These are phyloP conservation scores for Penicillium macrosclerotiorum DNA, from an alignment of 495 filamentous ascomycete species.

Conservation along the genomic window DNA sequence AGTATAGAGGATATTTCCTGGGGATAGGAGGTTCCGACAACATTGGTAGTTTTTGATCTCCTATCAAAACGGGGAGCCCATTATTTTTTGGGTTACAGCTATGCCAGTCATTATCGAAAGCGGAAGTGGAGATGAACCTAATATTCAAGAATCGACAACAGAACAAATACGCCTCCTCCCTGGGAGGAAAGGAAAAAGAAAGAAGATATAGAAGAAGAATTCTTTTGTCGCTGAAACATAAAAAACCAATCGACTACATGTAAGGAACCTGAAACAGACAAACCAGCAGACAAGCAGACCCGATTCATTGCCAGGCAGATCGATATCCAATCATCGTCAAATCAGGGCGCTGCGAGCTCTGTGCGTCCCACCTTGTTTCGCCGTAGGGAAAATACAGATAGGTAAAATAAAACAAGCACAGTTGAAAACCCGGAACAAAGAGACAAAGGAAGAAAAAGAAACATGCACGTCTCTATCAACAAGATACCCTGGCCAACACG, in stretches of 20 bases:
- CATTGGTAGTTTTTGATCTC: no score
- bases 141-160: no score
- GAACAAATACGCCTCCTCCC: background rate
- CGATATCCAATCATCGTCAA: constrained; percentile 13
- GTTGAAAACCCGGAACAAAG: constrained; percentile 2
- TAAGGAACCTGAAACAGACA: constrained; percentile 10
- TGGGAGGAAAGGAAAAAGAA: background rate
- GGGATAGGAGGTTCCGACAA: no score
- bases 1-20: no score
- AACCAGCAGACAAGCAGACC: constrained; percentile 11
- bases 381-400: constrained; percentile 15
- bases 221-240: constrained; percentile 34
- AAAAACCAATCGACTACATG: constrained; percentile 22
- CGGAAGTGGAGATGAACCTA: no score
- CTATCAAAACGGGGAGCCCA: no score
- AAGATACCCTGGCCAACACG: constrained; percentile 29
- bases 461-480: constrained; percentile 37
- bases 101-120: no score
- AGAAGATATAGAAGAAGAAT: constrained; percentile 9
- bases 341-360: constrained; percentile 3
- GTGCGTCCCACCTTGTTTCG: constrained; percentile 20
- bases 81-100: no score
- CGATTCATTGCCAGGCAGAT: constrained; percentile 13
- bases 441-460: background rate
- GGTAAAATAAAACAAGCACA: constrained; percentile 13